These are phyloP conservation scores for Sporisorium exsertum DNA, from an alignment of 1,284 basidiomycete genomes.

Conservation along the genomic window DNA sequence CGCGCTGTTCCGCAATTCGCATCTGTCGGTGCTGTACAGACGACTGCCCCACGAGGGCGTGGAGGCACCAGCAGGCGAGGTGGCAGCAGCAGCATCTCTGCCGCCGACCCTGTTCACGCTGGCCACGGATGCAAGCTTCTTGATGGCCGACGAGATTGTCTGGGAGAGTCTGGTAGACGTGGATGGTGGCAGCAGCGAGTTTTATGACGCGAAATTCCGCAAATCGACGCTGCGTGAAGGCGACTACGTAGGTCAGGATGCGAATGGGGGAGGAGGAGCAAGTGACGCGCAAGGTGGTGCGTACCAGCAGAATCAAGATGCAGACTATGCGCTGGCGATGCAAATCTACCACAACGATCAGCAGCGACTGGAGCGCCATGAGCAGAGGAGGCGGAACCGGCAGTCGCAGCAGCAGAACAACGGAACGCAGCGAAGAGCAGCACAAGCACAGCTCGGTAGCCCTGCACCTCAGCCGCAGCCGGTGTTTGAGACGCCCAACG, in stretches of 20 bases:
- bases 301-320: conserved; percentile 38
- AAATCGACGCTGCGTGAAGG: conserved; percentile 41
- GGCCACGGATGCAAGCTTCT: conserved; percentile 83
- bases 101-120: conserved; percentile 76
- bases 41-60: conserved; percentile 44
- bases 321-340: conserved; percentile 56
- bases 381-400: conserved; percentile 32
- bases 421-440: conserved; percentile 1
- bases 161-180: conserved; percentile 91
- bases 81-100: conserved; percentile 3
- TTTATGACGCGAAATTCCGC: conserved; percentile 55
- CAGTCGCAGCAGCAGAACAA: conserved; percentile 13
- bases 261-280: conserved; percentile 9
- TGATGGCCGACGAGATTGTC: conserved; percentile 79
- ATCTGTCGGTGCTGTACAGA: conserved; percentile 83
- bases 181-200: conserved; percentile 74
- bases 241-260: conserved; percentile 36
- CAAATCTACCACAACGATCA: conserved; percentile 59
- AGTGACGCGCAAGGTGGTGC: background rate
- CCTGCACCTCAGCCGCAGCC: conserved; percentile 4
- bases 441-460: background rate
- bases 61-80: background rate
- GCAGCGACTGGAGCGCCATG: conserved; percentile 37
- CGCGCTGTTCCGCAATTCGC: conserved; percentile 87
- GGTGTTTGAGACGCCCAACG: conserved; percentile 28